Percentiles rank a stretch among this genome's conserved stretches.
These are phyloP conservation scores for Remersonia thermophila DNA, from an alignment of 2,329 filamentous ascomycete species.

Conservation along the genomic window DNA sequence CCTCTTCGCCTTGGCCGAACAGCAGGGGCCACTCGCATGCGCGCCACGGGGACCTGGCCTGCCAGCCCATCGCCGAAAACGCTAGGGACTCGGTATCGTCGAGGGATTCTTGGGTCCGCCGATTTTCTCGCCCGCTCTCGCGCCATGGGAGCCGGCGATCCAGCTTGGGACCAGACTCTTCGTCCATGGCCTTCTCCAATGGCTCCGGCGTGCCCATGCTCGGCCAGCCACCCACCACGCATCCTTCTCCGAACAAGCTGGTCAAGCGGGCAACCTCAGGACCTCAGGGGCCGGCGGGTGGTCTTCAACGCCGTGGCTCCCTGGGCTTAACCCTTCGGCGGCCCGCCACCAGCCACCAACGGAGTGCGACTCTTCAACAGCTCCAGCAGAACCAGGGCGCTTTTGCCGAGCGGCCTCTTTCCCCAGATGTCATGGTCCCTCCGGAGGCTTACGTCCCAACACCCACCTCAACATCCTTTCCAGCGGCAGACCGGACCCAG, in stretches of 20 bases:
- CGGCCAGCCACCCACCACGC: conserved; percentile 28
- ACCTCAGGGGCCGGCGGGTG: conserved; percentile 32
- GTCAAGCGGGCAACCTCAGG: conserved; percentile 59
- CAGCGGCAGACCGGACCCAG: conserved; percentile 7
- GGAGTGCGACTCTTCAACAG: conserved; percentile 57
- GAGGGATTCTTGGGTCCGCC: conserved; percentile 58
- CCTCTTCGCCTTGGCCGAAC: conserved; percentile 27
- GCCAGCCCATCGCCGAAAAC: conserved; percentile 30
- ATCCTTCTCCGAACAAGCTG: conserved; percentile 58
- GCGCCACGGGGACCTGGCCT: conserved; percentile 26
- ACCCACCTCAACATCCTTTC: conserved; percentile 5
- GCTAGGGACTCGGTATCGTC: conserved; percentile 47
- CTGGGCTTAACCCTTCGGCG: conserved; percentile 55
- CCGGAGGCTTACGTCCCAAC: conserved; percentile 23
- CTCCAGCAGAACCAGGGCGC: conserved; percentile 19
- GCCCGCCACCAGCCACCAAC: conserved; percentile 68
- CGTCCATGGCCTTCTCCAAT: conserved; percentile 53
- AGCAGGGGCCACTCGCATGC: conserved; percentile 32
- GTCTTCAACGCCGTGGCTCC: conserved; percentile 35
- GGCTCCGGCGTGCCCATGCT: conserved; percentile 55
- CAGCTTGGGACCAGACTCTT: conserved; percentile 52
- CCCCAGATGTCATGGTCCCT: conserved; percentile 19
- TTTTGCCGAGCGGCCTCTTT: conserved; percentile 9
- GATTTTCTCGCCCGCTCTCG: conserved; percentile 54
- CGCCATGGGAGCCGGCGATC: conserved; percentile 53